These are phyloP conservation scores for Pezizomycotina sp. DNA, from an alignment of 2,329 filamentous ascomycete genomes.

Conservation along the genomic window DNA sequence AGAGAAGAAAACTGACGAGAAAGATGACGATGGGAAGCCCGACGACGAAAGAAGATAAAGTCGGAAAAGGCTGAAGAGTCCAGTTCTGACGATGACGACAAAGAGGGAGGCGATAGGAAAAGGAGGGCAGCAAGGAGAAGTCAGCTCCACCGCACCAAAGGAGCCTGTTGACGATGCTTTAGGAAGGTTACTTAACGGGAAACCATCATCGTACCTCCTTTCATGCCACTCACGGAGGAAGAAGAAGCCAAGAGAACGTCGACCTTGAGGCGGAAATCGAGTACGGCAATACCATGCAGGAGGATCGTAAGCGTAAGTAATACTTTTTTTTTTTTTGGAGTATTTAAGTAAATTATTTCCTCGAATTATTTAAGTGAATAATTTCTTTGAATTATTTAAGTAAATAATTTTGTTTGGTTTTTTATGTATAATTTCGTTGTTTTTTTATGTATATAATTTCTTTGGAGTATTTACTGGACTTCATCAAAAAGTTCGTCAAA, in stretches of 20 bases:
- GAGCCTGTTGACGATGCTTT: slow-evolving; percentile 22
- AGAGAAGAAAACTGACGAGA: no score
- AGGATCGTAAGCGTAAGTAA: slow-evolving; percentile 45
- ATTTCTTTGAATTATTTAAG: no score
- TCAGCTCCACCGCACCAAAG: no score
- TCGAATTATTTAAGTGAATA: no score
- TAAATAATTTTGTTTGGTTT: no score
- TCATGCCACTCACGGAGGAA: slow-evolving; percentile 49
- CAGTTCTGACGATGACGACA: slow-evolving; percentile 43
- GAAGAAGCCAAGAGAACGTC: slow-evolving; percentile 55
- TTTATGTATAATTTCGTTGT: no score
- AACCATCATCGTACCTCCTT: slow-evolving; percentile 44
- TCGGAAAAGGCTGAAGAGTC: slow-evolving; percentile 27
- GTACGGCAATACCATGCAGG: slow-evolving; percentile 57
- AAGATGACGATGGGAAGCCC: no score
- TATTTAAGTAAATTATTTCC: no score
- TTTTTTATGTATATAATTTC: no score
- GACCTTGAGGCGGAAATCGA: slow-evolving; percentile 53
- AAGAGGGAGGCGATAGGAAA: slow-evolving; percentile 36
- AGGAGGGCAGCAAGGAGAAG: slow-evolving; percentile 15
- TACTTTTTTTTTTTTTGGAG: no score
- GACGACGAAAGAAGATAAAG: slow-evolving; percentile 18
- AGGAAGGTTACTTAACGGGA: slow-evolving; percentile 30
- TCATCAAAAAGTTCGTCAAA: no score
- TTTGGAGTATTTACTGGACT: no score